Evolutionary conservation across 202 grass and related monocot species (phyloP).

Genomic region (Schoenoplectus tabernaemontani): DNA sequence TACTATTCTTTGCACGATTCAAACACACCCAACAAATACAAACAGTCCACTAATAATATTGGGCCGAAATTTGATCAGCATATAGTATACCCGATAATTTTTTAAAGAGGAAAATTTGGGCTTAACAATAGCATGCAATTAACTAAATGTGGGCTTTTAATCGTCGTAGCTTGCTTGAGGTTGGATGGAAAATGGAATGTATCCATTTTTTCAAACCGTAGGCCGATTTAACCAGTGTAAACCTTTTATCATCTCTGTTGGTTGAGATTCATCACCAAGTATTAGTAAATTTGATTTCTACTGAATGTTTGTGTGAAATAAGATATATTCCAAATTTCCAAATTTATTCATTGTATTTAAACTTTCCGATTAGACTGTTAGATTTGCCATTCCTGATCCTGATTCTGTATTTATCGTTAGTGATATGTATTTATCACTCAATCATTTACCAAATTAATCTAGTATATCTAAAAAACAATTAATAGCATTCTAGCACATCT

Average conservation of each 20-base stretch:
- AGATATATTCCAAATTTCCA: neutral
- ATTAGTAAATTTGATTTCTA: neutral
- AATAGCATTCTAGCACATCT: neutral
- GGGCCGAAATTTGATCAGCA: neutral
- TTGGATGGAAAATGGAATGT: neutral
- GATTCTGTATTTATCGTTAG: neutral
- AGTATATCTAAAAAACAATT: neutral
- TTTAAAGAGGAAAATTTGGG: neutral
- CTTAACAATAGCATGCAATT: neutral
- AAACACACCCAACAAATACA: too few species aligned
- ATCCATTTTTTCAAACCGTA: too few species aligned
- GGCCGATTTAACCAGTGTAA: too few species aligned
- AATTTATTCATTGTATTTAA: neutral
- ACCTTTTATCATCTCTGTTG: too few species aligned
- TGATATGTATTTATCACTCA: neutral
- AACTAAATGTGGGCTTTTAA: neutral
- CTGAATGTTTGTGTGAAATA: neutral
- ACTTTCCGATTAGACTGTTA: neutral
- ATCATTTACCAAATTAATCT: neutral
- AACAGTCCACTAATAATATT: neutral
- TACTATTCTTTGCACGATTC: too few species aligned
- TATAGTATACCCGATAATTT: neutral
- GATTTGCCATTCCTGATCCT: neutral
- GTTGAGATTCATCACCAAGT: too few species aligned
- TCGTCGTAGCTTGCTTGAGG: neutral